phyloP scores from a whole-genome alignment of 768 basidiomycete species.

The Candolleomyces efflorescens region DNA sequence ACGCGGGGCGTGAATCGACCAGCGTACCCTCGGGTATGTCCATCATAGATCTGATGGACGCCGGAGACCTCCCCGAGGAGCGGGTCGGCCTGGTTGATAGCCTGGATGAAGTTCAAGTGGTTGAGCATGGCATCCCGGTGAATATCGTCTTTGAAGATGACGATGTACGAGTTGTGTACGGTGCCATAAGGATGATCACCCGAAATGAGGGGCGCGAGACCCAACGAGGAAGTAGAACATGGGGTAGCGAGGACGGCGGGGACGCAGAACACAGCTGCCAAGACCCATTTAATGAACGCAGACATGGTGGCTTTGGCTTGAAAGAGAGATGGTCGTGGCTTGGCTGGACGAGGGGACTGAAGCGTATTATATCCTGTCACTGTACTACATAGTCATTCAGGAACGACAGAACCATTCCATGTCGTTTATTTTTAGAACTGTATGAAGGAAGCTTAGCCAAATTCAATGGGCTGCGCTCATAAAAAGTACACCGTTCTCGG shows the following conservation, averaged over 20 bases:
- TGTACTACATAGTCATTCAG: no score
- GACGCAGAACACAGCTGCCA: slow-evolving; percentile 37
- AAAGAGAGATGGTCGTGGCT: neutral
- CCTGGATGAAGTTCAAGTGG: slow-evolving; percentile 76
- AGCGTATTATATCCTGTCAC: no score
- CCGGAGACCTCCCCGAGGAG: slow-evolving; percentile 49
- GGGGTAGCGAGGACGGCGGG: slow-evolving; percentile 32
- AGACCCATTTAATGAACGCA: slow-evolving; percentile 35
- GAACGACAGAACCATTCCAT: no score
- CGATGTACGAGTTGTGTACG: slow-evolving; percentile 89
- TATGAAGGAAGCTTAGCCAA: no score
- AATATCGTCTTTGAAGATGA: slow-evolving; percentile 76
- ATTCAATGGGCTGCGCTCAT: no score
- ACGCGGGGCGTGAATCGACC: slow-evolving; percentile 70
- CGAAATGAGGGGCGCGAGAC: slow-evolving; percentile 57
- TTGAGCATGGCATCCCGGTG: slow-evolving; percentile 55
- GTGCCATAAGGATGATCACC: slow-evolving; percentile 63
- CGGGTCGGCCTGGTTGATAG: slow-evolving; percentile 52
- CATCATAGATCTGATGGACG: slow-evolving; percentile 72
- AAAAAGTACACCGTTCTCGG: no score
- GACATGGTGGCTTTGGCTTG: slow-evolving; percentile 39
- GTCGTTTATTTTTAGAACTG: no score
- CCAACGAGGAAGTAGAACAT: slow-evolving; percentile 36
- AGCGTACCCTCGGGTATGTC: slow-evolving; percentile 73
- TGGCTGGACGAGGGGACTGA: no score